These are phyloP conservation scores for Talinum fruticosum DNA, from an alignment of 148 eudicot genomes.

Conservation along the genomic window DNA sequence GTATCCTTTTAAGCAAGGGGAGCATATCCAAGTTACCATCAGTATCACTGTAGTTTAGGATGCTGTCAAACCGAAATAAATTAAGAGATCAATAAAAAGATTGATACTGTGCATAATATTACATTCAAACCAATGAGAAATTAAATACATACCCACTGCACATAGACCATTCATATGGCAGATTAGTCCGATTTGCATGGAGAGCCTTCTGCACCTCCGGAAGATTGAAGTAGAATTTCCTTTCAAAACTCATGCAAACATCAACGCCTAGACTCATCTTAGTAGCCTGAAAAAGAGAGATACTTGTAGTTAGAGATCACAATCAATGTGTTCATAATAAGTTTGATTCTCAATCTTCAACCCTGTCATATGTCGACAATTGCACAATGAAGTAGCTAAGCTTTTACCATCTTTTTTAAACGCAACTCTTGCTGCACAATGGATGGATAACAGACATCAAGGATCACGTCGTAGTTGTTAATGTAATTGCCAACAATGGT, in stretches of 20 bases:
- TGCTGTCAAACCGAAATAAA: slow-evolving; percentile 35
- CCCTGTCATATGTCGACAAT: not conserved
- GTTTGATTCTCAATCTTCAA: too few relatives aligned
- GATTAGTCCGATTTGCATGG: slow-evolving; percentile 86
- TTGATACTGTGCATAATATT: not conserved
- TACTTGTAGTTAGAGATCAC: not conserved
- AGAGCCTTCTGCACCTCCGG: slow-evolving; percentile 95
- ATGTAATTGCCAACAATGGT: slow-evolving; percentile 66
- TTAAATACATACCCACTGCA: slow-evolving; percentile 62
- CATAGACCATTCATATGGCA: slow-evolving; percentile 86
- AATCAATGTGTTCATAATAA: slow-evolving; percentile 1
- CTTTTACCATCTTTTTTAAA: slow-evolving; percentile 59
- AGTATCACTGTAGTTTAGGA: slow-evolving; percentile 50
- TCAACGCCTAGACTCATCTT: slow-evolving; percentile 89
- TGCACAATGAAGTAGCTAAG: not conserved
- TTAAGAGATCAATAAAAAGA: not conserved
- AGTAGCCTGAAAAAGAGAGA: slow-evolving; percentile 54
- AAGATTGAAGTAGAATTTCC: slow-evolving; percentile 80
- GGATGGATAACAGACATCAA: slow-evolving; percentile 91
- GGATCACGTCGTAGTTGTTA: slow-evolving; percentile 75
- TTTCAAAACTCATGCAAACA: slow-evolving; percentile 82
- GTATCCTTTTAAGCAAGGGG: slow-evolving; percentile 69
- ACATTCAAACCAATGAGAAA: not conserved
- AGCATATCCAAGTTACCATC: slow-evolving; percentile 84
- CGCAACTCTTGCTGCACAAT: slow-evolving; percentile 84